Percentiles rank a stretch among this genome's conserved stretches.
These are phyloP conservation scores for Paraphoma sp. DNA, from an alignment of 2,329 filamentous ascomycete genomes.

Conservation along the genomic window DNA sequence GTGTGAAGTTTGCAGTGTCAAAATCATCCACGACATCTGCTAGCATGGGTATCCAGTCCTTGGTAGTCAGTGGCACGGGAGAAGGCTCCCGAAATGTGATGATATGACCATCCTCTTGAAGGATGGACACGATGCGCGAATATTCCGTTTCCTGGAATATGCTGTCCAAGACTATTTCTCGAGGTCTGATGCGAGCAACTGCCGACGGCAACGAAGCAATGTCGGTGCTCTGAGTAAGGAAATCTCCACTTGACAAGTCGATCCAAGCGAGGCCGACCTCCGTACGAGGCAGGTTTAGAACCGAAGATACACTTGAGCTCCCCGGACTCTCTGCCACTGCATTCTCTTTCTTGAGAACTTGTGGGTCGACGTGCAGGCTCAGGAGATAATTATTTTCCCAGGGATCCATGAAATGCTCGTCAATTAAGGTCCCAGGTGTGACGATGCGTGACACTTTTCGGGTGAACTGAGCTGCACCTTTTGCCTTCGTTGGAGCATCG, in stretches of 20 bases:
- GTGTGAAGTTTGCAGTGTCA: constrained; percentile 64
- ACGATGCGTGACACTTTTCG: constrained; percentile 85
- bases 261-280: constrained; percentile 86
- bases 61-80: constrained; percentile 55
- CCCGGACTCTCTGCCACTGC: constrained; percentile 34
- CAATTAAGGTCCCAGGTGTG: constrained; percentile 93
- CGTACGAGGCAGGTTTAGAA: constrained; percentile 48
- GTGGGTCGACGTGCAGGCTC: constrained; percentile 70
- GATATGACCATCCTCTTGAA: constrained; percentile 77
- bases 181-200: constrained; percentile 80
- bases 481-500: constrained; percentile 71
- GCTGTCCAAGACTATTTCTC: constrained; percentile 79
- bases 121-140: constrained; percentile 68
- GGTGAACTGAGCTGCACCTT: constrained; percentile 83
- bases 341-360: constrained; percentile 28
- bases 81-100: constrained; percentile 72
- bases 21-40: constrained; percentile 71
- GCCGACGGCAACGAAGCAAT: constrained; percentile 77
- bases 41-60: constrained; percentile 77
- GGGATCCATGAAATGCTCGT: constrained; percentile 96
- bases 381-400: constrained; percentile 93
- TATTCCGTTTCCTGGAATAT: constrained; percentile 61
- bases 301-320: constrained; percentile 36
- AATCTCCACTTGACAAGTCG: constrained; percentile 93
- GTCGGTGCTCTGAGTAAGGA: constrained; percentile 81